A percentile compares a stretch with the other conserved stretches of the same genome.
phyloP scores from a whole-genome alignment of 2,329 filamentous ascomycete genomes.

The Knufia petricola region DNA sequence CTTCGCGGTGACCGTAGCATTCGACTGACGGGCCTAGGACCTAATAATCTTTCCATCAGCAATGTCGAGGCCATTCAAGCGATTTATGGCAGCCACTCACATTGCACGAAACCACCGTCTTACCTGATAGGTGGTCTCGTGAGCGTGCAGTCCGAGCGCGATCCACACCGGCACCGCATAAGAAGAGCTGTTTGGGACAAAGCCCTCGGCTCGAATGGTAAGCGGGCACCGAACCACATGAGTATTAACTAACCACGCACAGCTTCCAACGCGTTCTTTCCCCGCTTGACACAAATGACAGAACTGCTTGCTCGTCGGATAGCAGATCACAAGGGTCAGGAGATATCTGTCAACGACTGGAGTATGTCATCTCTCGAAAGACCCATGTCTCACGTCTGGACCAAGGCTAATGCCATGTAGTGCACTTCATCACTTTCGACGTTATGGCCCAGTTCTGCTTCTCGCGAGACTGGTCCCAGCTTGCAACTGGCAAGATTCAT shows the following conservation, averaged over 20 bases:
- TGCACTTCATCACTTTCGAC: conserved; percentile 9
- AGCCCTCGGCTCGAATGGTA: conserved; percentile 5
- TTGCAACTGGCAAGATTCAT: conserved; percentile 4
- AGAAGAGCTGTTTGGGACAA: conserved; percentile 6
- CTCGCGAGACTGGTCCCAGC: conserved; percentile 4
- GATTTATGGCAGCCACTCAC: conserved; percentile 31
- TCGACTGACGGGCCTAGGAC: conserved; percentile 6
- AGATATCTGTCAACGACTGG: conserved; percentile 2
- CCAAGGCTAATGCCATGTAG: background rate
- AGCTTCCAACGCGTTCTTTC: conserved; percentile 6
- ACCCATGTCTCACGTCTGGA: background rate
- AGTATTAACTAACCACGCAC: background rate
- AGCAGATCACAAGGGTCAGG: background rate
- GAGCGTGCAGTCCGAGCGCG: conserved; percentile 3
- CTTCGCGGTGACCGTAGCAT: too few relatives aligned
- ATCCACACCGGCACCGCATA: conserved; percentile 1
- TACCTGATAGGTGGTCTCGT: conserved; percentile 27
- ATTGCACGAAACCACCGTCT: conserved; percentile 34
- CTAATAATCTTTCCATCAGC: conserved; percentile 16
- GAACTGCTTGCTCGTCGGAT: background rate
- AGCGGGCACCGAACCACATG: background rate
- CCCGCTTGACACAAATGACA: background rate
- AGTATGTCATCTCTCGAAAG: background rate
- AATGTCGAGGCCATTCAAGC: conserved; percentile 25
- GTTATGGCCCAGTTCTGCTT: conserved; percentile 7